Evolutionary conservation across 352 stramenopile genomes (phyloP).

Genomic region (Pythium dissotocum): DNA sequence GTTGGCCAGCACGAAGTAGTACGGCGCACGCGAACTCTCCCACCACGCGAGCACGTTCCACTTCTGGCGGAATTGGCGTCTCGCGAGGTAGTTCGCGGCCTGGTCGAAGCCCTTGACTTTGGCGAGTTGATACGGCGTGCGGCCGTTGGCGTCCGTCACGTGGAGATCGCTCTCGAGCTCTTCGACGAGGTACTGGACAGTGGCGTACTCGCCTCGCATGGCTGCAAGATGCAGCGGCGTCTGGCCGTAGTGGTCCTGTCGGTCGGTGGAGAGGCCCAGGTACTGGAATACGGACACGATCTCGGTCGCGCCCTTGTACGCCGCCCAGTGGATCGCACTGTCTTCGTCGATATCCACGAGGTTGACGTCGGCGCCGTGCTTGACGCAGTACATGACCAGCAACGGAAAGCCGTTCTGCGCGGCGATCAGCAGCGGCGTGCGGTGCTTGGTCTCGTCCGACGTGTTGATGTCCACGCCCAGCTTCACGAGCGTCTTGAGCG

Average conservation of each 20-base stretch:
- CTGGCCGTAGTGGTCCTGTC: constrained; percentile 70
- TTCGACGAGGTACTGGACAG: constrained; percentile 80
- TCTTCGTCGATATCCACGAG: constrained; percentile 70
- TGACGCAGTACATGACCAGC: constrained; percentile 77
- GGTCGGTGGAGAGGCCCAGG: constrained; percentile 61
- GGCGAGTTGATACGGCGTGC: constrained; percentile 65
- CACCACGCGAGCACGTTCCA: constrained; percentile 77
- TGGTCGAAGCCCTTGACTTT: constrained; percentile 53
- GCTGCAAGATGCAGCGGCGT: constrained; percentile 83
- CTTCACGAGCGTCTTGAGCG: constrained; percentile 60
- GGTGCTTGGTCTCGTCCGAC: constrained; percentile 66
- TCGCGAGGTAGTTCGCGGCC: constrained; percentile 56
- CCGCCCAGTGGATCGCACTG: constrained; percentile 83
- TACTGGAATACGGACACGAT: constrained; percentile 86
- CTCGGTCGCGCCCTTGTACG: constrained; percentile 84
- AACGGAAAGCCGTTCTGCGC: constrained; percentile 77
- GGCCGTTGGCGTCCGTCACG: constrained; percentile 48
- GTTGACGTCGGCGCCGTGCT: constrained; percentile 65
- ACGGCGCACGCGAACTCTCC: constrained; percentile 57
- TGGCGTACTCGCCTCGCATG: constrained; percentile 67
- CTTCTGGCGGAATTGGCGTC: constrained; percentile 33
- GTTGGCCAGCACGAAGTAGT: constrained; percentile 71
- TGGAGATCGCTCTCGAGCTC: constrained; percentile 67
- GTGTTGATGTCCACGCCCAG: constrained; percentile 77
- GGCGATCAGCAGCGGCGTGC: constrained; percentile 72